A percentile compares a stretch with the other conserved stretches of the same genome.
Conservation (phyloP, 192 early-diverging fungal genomes). For the Coemansia guatemalensis region DNA sequence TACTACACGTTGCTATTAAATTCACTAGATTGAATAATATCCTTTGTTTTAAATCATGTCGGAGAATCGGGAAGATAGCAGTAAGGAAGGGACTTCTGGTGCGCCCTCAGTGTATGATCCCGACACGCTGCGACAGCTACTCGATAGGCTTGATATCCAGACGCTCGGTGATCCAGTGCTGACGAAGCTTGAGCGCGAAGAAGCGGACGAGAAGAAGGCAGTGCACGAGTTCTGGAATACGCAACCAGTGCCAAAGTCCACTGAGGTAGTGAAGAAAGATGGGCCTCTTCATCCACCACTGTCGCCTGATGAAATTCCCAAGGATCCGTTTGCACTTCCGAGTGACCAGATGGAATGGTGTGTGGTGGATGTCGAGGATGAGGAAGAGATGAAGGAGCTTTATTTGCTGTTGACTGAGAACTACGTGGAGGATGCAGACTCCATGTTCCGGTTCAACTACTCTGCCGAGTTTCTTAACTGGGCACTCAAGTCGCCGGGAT, state of each 20-base stretch:
- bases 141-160: constrained; percentile 27
- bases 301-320: constrained; percentile 70
- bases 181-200: constrained; percentile 42
- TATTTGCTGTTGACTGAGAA: constrained; percentile 87
- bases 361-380: constrained; percentile 73
- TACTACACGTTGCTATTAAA: background rate
- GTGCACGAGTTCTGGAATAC: constrained; percentile 94
- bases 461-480: constrained; percentile 89
- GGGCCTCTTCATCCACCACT: constrained; percentile 82
- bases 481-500: constrained; percentile 94
- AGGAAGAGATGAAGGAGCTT: constrained; percentile 77
- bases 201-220: constrained; percentile 28
- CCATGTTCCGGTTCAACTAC: constrained; percentile 97
- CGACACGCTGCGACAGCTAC: constrained; percentile 34
- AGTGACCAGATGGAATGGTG: constrained; percentile 84
- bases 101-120: constrained; percentile 13
- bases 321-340: constrained; percentile 84
- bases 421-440: constrained; percentile 97
- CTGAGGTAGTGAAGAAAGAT: constrained; percentile 68
- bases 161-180: constrained; percentile 11
- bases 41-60: background rate
- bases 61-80: background rate
- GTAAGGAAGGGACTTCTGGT: background rate
- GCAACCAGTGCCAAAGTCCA: constrained; percentile 89
- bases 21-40: background rate